Base-by-base conservation (phyloP, 164 flowering plant genomes). In the Magnolia officinalis region DNA sequence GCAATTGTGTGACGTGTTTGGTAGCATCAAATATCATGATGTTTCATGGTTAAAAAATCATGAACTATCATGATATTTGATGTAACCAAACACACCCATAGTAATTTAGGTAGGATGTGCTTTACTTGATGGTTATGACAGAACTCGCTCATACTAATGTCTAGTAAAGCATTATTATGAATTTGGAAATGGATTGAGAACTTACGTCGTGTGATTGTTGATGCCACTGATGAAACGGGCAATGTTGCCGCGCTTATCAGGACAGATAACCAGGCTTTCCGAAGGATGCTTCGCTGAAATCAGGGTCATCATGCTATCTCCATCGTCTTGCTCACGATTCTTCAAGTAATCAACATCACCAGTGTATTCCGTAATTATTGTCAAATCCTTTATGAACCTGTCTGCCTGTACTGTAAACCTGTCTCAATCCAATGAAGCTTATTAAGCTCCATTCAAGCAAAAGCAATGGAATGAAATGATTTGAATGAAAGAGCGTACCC, bases 351-450 rank as follows among this genome's bases (percentile, higher is more conserved):
- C 99, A 77, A 95, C 99, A 82, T 92, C 99, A 23, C 99, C 99
- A 50, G 85, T 85, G 75, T 95, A 93, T 72, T 95, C 99, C 5
- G 98, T 87, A 37, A 95, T 89, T 76, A 95, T 92, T 1, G 99
- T 95, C 75, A 90, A 80, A 78, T 93, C 98, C 78, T 81, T 90
- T 19, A 93, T 93, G 73, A 66, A 78, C 78, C 77, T 87, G 79
- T 96, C 99, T 70, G 99, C 95, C 82, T 90, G 90, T 23, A 96
- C 99, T 1, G 98, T 96, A 81, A 90, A 96, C 84, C 99, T 96
- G 89, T 76, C 73, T 14, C 59, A 23, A 70, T 61, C 37, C 52
- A 67, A 21, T 73, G 5, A 49, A 58, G 11, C 45, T 63, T 19
- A 52, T 50, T 50, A 72, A 75, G 23, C 37, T 58, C 67, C 11